Conservation (phyloP, 1,139 yeast genomes). For the Nakaseomyces nivariensis region DNA sequence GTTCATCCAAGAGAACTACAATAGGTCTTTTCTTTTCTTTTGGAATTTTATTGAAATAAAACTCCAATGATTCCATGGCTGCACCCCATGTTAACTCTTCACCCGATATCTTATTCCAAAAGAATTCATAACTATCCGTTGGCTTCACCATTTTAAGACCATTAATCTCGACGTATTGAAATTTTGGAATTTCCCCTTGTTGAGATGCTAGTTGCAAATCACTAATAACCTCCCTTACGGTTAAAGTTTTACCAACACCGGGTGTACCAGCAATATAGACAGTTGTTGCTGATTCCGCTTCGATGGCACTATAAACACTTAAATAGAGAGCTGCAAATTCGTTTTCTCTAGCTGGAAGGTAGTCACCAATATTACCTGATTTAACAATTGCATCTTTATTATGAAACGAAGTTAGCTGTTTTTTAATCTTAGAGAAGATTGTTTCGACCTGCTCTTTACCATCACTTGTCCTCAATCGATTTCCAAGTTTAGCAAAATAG, state of each 20-base stretch:
- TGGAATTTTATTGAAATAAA: conserved; percentile 36
- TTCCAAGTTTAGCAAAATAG: conserved; percentile 22
- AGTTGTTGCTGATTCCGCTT: conserved; percentile 68
- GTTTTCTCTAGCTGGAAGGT: conserved; percentile 77
- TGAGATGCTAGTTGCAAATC: conserved; percentile 44
- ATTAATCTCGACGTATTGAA: conserved; percentile 77
- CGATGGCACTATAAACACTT: conserved; percentile 67
- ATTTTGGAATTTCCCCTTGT: conserved; percentile 43
- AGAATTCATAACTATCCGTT: conserved; percentile 67
- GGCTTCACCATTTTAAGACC: conserved; percentile 84
- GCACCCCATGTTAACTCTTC: conserved; percentile 52
- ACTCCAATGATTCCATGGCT: conserved; percentile 50
- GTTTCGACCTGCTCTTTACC: conserved; percentile 26
- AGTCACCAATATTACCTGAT: conserved; percentile 22
- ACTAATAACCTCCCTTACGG: conserved; percentile 74
- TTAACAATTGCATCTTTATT: conserved; percentile 26
- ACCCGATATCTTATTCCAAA: conserved; percentile 71
- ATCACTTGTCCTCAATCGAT: conserved; percentile 21
- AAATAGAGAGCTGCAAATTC: conserved; percentile 70
- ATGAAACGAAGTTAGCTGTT: conserved; percentile 27
- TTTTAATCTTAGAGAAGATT: conserved; percentile 28
- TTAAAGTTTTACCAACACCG: conserved; percentile 95
- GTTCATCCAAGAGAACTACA: conserved; percentile 79
- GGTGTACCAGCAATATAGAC: conserved; percentile 94
- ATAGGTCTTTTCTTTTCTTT: conserved; percentile 35